Conservation (phyloP, 169 alveolate species). For the Plasmodium cynomolgi region DNA sequence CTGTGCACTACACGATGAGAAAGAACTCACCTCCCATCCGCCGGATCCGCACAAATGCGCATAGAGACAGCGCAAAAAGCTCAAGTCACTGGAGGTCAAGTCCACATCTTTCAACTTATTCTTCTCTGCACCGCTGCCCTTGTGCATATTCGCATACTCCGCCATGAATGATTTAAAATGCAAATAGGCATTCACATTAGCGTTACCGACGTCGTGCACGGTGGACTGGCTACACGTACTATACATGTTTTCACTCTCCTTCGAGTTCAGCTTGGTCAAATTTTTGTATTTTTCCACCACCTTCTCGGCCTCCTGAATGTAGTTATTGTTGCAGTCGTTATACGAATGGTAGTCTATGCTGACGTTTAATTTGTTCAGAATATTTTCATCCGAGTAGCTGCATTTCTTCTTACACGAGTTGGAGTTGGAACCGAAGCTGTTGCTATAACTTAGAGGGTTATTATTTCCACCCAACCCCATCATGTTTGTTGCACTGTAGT, state of each 20-base stretch:
- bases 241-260: conserved; percentile 69
- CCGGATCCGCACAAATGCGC: conserved; percentile 8
- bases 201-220: neutral
- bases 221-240: conserved; percentile 29
- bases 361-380: conserved; percentile 53
- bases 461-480: neutral
- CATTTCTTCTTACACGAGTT: conserved; percentile 12
- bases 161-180: conserved; percentile 40
- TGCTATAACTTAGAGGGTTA: conserved; percentile 6
- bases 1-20: neutral
- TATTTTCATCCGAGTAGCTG: conserved; percentile 58
- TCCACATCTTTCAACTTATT: conserved; percentile 1
- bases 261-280: conserved; percentile 35
- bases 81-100: conserved; percentile 1
- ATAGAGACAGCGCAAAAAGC: conserved; percentile 2
- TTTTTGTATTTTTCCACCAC: conserved; percentile 63
- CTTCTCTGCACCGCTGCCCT: conserved; percentile 12
- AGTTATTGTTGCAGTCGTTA: conserved; percentile 37
- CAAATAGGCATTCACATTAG: conserved; percentile 27
- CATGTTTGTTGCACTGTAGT: neutral
- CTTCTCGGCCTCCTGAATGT: conserved; percentile 69
- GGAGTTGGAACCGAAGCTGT: neutral
- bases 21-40: conserved; percentile 13
- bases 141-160: conserved; percentile 49
- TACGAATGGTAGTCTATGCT: conserved; percentile 58